Evolutionary conservation across 2,329 filamentous ascomycete species (phyloP), one percentile per base, ranked within the genome.

Genomic region (Aspergillus spinulosporus): DNA sequence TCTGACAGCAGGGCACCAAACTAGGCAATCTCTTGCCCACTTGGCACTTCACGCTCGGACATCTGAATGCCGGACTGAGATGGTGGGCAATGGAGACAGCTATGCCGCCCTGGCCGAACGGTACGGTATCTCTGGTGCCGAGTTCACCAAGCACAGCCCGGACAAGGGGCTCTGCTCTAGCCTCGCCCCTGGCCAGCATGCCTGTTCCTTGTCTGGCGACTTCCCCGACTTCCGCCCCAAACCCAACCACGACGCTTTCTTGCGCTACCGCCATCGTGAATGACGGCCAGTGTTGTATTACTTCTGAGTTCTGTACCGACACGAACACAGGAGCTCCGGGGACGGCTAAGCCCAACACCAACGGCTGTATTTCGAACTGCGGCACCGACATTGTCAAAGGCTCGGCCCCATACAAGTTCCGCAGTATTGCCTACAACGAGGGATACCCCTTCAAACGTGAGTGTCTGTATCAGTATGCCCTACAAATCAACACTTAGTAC

Each of bases 281-380:
- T 5, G 36, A 12, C 8, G 56, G 52, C 11, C 42, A 56, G 31
- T 82, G 79, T 34, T 79, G 78, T 3, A 70, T 71, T 1, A 77
- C 75, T 0, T 57, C 60, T 1, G 77, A 77, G 15, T 80, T 80
- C 59, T 82, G 79, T 61, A 66, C 61, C 6, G 39, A 53, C 15
- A 59, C 58, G 0, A 54, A 56, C 32, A 73, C 66, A 0, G 73
- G 73, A 0, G 63, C 65, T 1, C 76, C 74, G 1, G 76, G 76
- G 6, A 76, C 74, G 1, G 63, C 71, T 6, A 43, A 59, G n/a
- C 58, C 63, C 5, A 69, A 70, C 5, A 68, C 63, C 8, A 67
- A 73, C 51, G 73, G 72, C 37, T 76, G 74, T 55, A 74, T 78
- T 45, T 75, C 68, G 31, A 78, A 75, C 65, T 76, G 77, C 61